Evolutionary conservation across 305 asterid genomes (phyloP).

Genomic region (Stenogyne calaminthoides): DNA sequence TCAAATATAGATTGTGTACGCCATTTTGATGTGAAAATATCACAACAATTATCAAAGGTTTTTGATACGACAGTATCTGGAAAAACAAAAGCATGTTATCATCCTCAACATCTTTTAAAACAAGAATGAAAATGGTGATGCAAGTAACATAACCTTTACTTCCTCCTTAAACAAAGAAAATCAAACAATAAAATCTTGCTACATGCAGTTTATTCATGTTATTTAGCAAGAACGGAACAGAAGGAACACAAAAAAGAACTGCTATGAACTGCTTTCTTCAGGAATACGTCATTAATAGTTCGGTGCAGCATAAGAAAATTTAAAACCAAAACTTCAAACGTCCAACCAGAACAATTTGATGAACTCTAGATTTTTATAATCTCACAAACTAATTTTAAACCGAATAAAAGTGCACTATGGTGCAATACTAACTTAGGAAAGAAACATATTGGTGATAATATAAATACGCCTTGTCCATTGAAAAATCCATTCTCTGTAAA

Average conservation of each 20-base stretch:
- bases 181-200: background rate
- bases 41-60: background rate
- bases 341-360: background rate
- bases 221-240: background rate
- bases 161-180: conserved; percentile 1
- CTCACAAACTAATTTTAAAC: background rate
- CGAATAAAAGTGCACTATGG: background rate
- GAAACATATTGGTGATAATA: background rate
- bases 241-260: background rate
- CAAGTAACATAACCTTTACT: background rate
- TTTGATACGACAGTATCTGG: conserved; percentile 3
- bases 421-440: background rate
- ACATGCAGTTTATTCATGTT: conserved; percentile 9
- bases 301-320: background rate
- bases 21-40: background rate
- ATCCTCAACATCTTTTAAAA: conserved; percentile 1
- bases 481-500: background rate
- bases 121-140: conserved; percentile 1
- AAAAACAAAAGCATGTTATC: background rate
- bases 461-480: background rate
- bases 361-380: background rate
- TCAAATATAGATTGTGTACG: background rate
- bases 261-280: background rate
- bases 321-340: background rate
- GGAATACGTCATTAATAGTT: background rate